Evolutionary conservation across 2,329 filamentous ascomycete species (phyloP).

Genomic region (Fusarium sp.): DNA sequence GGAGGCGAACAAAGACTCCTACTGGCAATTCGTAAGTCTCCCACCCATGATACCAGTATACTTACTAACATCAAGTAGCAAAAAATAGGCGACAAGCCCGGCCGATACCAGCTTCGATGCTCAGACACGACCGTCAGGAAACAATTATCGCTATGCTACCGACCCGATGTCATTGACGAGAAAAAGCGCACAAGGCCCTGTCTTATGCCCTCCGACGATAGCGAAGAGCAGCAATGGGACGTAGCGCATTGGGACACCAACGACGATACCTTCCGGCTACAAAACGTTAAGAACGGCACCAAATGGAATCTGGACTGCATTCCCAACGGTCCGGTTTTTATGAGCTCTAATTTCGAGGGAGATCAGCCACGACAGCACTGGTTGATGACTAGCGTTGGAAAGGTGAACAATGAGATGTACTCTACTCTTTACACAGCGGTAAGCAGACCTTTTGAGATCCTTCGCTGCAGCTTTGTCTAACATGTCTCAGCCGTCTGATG

Average conservation of each 20-base stretch:
- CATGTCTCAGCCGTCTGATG: conserved; percentile 1
- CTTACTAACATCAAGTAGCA: conserved; percentile 39
- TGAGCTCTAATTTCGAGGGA: conserved; percentile 47
- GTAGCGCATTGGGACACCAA: conserved; percentile 47
- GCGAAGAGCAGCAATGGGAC: conserved; percentile 53
- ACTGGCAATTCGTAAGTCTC: conserved; percentile 35
- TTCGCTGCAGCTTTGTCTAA: background rate
- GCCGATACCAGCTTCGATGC: conserved; percentile 52
- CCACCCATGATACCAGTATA: fast-evolving
- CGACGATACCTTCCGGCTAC: conserved; percentile 48
- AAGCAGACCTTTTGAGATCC: fast-evolving
- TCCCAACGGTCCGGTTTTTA: conserved; percentile 50
- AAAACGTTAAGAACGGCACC: conserved; percentile 52
- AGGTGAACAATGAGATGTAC: conserved; percentile 52
- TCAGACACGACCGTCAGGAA: conserved; percentile 46
- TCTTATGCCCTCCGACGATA: conserved; percentile 44
- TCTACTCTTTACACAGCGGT: conserved; percentile 49
- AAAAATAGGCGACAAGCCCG: conserved; percentile 43
- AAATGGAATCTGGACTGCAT: conserved; percentile 53
- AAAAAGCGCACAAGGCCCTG: conserved; percentile 50
- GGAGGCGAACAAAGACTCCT: conserved; percentile 5
- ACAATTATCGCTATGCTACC: conserved; percentile 52
- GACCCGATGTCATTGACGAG: conserved; percentile 39
- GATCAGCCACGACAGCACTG: conserved; percentile 53
- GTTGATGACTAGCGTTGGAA: conserved; percentile 51